phyloP scores from a whole-genome alignment of 805 yeast genomes.

The Kregervanrija delftensis region DNA sequence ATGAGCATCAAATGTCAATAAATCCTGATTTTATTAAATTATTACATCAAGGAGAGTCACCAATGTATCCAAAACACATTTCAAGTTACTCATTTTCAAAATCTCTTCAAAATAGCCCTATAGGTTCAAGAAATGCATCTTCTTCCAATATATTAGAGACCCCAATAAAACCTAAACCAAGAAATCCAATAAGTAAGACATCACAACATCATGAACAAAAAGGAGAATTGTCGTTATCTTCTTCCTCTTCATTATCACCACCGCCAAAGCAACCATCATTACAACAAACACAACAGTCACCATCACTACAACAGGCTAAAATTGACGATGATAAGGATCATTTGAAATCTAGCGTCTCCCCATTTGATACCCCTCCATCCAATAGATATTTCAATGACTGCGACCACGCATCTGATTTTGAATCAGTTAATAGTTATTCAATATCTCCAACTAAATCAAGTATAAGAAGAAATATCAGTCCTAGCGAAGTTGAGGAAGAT shows the following conservation, averaged over 20 bases:
- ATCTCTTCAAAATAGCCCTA: background rate
- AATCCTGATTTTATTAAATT: constrained; percentile 21
- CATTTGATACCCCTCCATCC: constrained; percentile 13
- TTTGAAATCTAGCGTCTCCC: constrained; percentile 4
- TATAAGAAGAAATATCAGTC: too few relatives aligned
- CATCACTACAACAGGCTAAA: background rate
- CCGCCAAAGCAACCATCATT: background rate
- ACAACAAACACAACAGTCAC: background rate
- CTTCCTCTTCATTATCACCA: background rate
- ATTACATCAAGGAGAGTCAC: constrained; percentile 25
- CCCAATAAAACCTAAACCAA: background rate
- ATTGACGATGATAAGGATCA: background rate
- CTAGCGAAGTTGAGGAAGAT: background rate
- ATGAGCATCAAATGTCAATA: constrained; percentile 10
- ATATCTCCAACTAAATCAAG: too few relatives aligned
- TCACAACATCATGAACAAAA: too few relatives aligned
- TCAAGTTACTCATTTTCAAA: background rate
- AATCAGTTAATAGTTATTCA: too few relatives aligned
- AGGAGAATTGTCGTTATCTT: background rate
- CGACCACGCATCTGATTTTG: background rate
- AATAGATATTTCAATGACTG: background rate
- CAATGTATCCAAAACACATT: constrained; percentile 24
- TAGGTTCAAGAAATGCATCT: constrained; percentile 2
- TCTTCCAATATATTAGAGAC: background rate
- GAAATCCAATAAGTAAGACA: too few relatives aligned